These are phyloP conservation scores for Boletus rubroflammeus DNA, from an alignment of 768 basidiomycete species.

Conservation along the genomic window DNA sequence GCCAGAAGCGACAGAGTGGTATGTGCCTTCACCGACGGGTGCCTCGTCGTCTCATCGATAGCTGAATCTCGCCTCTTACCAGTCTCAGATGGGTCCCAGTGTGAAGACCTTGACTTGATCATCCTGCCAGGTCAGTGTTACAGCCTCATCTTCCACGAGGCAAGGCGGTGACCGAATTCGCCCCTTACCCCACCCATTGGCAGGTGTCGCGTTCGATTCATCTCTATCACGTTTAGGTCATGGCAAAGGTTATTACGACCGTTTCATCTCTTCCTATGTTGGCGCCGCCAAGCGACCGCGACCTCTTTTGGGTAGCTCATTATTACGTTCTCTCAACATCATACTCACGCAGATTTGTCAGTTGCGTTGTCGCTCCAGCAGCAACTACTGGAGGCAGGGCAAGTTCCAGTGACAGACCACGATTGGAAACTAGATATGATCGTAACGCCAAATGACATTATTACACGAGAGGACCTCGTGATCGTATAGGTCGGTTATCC, in stretches of 20 bases:
- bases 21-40: conserved; percentile 20
- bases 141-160: conserved; percentile 9
- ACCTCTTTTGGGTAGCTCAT: conserved; percentile 56
- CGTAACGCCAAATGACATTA: conserved; percentile 43
- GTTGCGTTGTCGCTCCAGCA: conserved; percentile 65
- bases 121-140: conserved; percentile 56
- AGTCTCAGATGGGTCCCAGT: conserved; percentile 32
- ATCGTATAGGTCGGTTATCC: conserved; percentile 15
- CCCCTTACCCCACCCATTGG: conserved; percentile 8
- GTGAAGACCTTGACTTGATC: conserved; percentile 55
- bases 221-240: conserved; percentile 70
- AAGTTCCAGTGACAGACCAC: conserved; percentile 50
- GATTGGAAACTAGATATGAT: conserved; percentile 68
- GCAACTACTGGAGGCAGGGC: conserved; percentile 50
- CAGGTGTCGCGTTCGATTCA: conserved; percentile 74
- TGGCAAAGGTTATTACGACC: conserved; percentile 82
- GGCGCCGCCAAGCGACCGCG: conserved; percentile 36
- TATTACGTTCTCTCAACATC: conserved; percentile 8
- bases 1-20: conserved; percentile 50
- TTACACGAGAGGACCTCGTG: conserved; percentile 25
- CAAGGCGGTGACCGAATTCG: conserved; percentile 2
- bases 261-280: conserved; percentile 59
- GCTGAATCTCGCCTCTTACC: conserved; percentile 9
- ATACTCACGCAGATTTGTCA: conserved; percentile 27
- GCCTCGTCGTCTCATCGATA: background rate